A percentile compares a stretch with the other conserved stretches of the same genome.
Evolutionary conservation across 2,329 filamentous ascomycete species (phyloP).

Genomic region (Ceratocystis cacaofunesta): DNA sequence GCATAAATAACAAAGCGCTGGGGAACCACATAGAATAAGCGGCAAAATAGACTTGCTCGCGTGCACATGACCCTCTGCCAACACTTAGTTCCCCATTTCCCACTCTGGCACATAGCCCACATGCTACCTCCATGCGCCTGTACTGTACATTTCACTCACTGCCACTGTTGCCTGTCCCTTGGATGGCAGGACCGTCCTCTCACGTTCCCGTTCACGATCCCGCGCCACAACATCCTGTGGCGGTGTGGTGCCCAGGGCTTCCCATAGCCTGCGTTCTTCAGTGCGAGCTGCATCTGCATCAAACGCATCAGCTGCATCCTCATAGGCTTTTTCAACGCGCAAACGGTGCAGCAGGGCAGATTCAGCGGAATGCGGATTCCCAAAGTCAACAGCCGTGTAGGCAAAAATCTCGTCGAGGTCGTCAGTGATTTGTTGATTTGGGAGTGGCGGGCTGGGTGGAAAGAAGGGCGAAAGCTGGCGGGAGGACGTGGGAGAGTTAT

Average conservation of each 20-base stretch:
- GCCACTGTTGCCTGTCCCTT: constrained; percentile 2
- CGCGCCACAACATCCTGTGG: constrained; percentile 26
- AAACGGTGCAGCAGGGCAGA: constrained; percentile 28
- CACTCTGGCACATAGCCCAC: constrained; percentile 29
- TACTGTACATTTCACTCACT: constrained; percentile 20
- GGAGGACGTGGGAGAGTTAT: neutral
- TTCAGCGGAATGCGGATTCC: constrained; percentile 26
- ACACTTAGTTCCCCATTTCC: constrained; percentile 23
- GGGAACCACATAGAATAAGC: neutral
- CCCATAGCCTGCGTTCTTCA: constrained; percentile 34
- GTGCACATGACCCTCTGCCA: neutral
- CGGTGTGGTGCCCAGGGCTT: constrained; percentile 26
- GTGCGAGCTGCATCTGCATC: constrained; percentile 29
- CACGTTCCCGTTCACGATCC: neutral
- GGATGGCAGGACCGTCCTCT: neutral
- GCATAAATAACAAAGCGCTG: neutral
- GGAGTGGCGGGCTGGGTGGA: neutral
- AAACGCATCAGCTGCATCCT: constrained; percentile 29
- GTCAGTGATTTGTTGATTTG: constrained; percentile 16
- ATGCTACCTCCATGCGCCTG: constrained; percentile 28
- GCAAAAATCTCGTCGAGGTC: constrained; percentile 26
- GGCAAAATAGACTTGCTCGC: too few relatives aligned
- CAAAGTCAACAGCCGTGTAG: constrained; percentile 29
- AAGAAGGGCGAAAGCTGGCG: constrained; percentile 9
- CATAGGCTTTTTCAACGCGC: constrained; percentile 28